phyloP scores from a whole-genome alignment of 2,329 filamentous ascomycete genomes.

The Trichophyton equinum region DNA sequence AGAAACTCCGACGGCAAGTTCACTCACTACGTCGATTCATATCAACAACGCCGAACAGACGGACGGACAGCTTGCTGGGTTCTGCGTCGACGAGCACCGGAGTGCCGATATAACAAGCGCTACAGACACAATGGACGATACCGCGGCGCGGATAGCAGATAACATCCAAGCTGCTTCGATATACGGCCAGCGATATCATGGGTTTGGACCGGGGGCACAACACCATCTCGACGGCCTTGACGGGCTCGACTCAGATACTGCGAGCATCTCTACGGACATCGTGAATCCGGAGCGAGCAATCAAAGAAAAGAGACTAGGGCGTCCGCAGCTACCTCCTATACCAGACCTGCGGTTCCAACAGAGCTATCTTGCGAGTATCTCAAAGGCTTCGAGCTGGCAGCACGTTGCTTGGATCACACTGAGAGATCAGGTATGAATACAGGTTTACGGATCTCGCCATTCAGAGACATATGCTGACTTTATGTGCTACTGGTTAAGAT shows the following conservation, averaged over 20 bases:
- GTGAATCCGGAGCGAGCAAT: conserved; percentile 27
- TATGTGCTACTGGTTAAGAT: conserved; percentile 40
- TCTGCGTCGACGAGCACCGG: not conserved
- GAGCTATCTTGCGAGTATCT: conserved; percentile 87
- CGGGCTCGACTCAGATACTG: conserved; percentile 30
- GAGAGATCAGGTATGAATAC: conserved; percentile 62
- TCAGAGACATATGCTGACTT: not conserved
- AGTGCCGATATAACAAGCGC: not conserved
- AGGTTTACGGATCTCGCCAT: not conserved
- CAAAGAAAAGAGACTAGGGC: conserved; percentile 23
- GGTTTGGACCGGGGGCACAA: conserved; percentile 55
- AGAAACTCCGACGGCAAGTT: not conserved
- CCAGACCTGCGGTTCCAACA: conserved; percentile 91
- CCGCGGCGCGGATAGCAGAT: conserved; percentile 58
- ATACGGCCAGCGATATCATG: conserved; percentile 39
- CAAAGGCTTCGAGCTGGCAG: conserved; percentile 65
- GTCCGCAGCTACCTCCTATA: conserved; percentile 52
- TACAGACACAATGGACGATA: conserved; percentile 39
- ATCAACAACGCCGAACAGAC: not conserved
- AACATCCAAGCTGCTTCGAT: conserved; percentile 72
- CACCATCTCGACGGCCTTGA: conserved; percentile 64
- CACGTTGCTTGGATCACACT: conserved; percentile 72
- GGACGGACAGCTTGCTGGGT: not conserved
- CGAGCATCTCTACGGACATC: conserved; percentile 38
- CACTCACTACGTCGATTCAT: not conserved